Conservation (phyloP, 2,329 filamentous ascomycete species). For the Pseudogymnoascus destructans region DNA sequence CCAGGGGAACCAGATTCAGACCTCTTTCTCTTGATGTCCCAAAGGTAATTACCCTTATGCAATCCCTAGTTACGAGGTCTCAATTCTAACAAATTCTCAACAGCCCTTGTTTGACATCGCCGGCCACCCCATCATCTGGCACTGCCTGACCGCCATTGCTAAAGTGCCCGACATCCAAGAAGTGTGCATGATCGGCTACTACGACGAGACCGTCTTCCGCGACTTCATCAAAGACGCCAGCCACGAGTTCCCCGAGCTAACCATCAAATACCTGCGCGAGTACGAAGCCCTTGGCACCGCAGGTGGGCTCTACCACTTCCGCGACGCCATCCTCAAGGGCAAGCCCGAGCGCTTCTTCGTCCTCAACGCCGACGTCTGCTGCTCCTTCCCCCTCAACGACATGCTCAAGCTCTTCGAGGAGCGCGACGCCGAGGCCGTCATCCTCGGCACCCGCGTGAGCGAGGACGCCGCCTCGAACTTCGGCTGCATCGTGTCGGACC, state of each 20-base stretch:
- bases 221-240: constrained; percentile 93
- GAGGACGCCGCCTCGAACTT: constrained; percentile 93
- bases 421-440: constrained; percentile 91
- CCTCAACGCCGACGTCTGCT: constrained; percentile 96
- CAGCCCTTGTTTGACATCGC: constrained; percentile 97
- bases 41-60: constrained; percentile 48
- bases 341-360: constrained; percentile 92
- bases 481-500: constrained; percentile 91
- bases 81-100: constrained; percentile 15
- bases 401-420: constrained; percentile 93
- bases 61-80: constrained; percentile 12
- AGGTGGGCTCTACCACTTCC: constrained; percentile 96
- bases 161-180: constrained; percentile 89
- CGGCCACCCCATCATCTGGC: constrained; percentile 95
- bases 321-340: constrained; percentile 95
- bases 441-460: constrained; percentile 80
- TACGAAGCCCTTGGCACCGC: constrained; percentile 94
- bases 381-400: constrained; percentile 88
- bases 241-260: constrained; percentile 72
- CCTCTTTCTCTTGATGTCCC: constrained; percentile 91
- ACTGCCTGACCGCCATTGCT: constrained; percentile 83
- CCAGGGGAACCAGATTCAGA: constrained; percentile 87
- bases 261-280: constrained; percentile 91
- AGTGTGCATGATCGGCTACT: constrained; percentile 97
- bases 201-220: constrained; percentile 91